A percentile compares a stretch with the other conserved stretches of the same genome.
Conservation (phyloP, 495 filamentous ascomycete species). For the Oleoguttula mirabilis region DNA sequence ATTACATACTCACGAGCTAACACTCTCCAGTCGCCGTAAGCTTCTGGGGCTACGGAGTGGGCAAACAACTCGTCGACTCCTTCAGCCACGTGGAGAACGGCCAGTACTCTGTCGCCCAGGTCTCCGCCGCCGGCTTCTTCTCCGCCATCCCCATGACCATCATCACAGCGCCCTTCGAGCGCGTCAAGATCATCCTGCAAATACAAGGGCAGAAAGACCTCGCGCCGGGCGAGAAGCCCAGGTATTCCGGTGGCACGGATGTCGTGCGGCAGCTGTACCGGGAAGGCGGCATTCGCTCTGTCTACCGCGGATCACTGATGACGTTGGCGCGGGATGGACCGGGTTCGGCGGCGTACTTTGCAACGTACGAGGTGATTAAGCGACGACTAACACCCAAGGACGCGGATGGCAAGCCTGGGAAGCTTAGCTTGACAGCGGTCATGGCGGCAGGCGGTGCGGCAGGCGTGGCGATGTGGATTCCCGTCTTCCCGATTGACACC, state of each 20-base stretch:
- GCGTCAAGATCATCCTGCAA: constrained; percentile 95
- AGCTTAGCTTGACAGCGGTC: constrained; percentile 72
- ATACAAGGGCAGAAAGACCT: constrained; percentile 88
- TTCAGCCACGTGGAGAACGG: constrained; percentile 54
- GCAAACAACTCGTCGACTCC: constrained; percentile 69
- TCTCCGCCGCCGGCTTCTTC: constrained; percentile 92
- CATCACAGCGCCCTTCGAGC: constrained; percentile 96
- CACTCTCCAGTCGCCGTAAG: constrained; percentile 73
- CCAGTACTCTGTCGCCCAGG: constrained; percentile 68
- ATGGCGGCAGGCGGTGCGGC: constrained; percentile 77
- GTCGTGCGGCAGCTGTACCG: constrained; percentile 93
- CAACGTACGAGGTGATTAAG: constrained; percentile 94
- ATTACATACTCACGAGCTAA: constrained; percentile 2
- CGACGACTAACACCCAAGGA: constrained; percentile 73
- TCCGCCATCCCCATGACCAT: constrained; percentile 94
- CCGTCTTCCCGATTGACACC: constrained; percentile 95
- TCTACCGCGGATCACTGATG: constrained; percentile 82
- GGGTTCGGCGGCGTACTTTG: constrained; percentile 89
- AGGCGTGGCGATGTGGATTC: constrained; percentile 97
- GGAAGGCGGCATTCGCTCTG: constrained; percentile 77
- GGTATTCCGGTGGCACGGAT: constrained; percentile 77
- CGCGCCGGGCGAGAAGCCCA: constrained; percentile 79
- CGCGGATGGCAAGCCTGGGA: constrained; percentile 56
- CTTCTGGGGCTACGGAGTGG: constrained; percentile 89
- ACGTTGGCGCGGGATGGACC: constrained; percentile 90